A percentile compares a stretch with the other conserved stretches of the same genome.
Conservation (phyloP, 2,329 filamentous ascomycete genomes). For the Ceratocystis papillata region DNA sequence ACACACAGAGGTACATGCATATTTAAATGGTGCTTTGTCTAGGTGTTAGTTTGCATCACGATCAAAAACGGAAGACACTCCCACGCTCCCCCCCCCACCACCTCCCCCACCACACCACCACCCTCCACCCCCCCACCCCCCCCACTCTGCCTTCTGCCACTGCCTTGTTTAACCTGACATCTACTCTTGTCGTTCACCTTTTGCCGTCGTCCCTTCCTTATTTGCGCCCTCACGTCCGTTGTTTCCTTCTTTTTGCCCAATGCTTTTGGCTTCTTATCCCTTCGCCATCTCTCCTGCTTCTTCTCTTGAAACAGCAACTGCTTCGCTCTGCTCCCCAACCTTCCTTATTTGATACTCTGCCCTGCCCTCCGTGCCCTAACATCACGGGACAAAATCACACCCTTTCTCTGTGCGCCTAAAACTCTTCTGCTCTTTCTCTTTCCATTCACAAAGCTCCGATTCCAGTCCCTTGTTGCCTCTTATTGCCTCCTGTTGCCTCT, state of each 20-base stretch:
- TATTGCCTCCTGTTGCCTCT: too few relatives aligned
- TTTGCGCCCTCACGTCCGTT: neutral
- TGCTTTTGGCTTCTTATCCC: neutral
- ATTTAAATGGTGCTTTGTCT: neutral
- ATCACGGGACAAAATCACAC: slow-evolving; percentile 11
- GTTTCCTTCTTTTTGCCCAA: neutral
- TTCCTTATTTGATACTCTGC: neutral
- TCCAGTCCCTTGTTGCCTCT: too few relatives aligned
- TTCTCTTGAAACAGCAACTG: neutral
- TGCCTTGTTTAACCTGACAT: neutral
- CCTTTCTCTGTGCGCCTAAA: neutral
- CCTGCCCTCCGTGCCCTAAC: neutral
- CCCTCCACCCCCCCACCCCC: neutral
- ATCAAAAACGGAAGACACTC: slow-evolving; percentile 9
- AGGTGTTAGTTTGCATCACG: neutral
- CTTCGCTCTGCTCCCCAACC: slow-evolving; percentile 4
- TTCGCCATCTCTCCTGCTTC: neutral
- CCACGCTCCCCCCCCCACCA: neutral
- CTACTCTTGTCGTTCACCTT: neutral
- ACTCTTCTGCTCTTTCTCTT: neutral
- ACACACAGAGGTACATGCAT: neutral
- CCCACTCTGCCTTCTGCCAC: neutral
- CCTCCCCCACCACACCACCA: too few relatives aligned
- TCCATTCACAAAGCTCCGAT: neutral
- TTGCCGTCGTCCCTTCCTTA: neutral